Conservation (phyloP, 352 stramenopile species). For the Phytophthora ohioensis region DNA sequence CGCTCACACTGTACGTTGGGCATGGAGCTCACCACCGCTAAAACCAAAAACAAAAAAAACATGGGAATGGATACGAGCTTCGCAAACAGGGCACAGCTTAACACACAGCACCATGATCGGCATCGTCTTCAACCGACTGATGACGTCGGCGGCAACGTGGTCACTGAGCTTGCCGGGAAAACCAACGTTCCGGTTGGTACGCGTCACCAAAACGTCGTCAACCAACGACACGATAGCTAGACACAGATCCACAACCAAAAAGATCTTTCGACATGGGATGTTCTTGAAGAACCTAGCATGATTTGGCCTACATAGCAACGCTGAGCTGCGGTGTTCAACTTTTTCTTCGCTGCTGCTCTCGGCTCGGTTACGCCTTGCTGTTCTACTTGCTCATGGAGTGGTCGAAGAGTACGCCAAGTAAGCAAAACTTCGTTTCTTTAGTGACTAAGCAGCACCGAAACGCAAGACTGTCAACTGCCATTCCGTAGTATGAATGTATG, state of each 20-base stretch:
- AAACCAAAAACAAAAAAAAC: slow-evolving; percentile 52
- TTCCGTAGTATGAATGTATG: slow-evolving; percentile 94
- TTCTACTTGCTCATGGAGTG: slow-evolving; percentile 93
- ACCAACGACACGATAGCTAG: slow-evolving; percentile 76
- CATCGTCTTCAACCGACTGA: slow-evolving; percentile 89
- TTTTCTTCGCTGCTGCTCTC: slow-evolving; percentile 92
- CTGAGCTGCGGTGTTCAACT: too few relatives aligned
- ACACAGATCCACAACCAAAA: slow-evolving; percentile 89
- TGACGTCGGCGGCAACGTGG: slow-evolving; percentile 92
- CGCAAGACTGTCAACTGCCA: slow-evolving; percentile 85
- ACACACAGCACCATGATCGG: slow-evolving; percentile 96
- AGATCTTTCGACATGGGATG: slow-evolving; percentile 93
- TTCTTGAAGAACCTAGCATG: slow-evolving; percentile 79
- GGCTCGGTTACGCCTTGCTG: slow-evolving; percentile 91
- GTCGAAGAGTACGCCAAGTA: slow-evolving; percentile 50
- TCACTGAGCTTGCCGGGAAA: slow-evolving; percentile 97
- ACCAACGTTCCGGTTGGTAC: slow-evolving; percentile 91
- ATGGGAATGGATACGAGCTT: too few relatives aligned
- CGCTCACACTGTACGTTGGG: slow-evolving; percentile 95
- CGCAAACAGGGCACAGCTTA: slow-evolving; percentile 93
- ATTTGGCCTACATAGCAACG: too few relatives aligned
- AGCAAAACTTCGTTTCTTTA: slow-evolving; percentile 58
- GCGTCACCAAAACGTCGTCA: slow-evolving; percentile 92
- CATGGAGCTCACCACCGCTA: slow-evolving; percentile 97
- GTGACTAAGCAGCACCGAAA: slow-evolving; percentile 60